A percentile compares a stretch with the other conserved stretches of the same genome.
phyloP scores from a whole-genome alignment of 139 green algal species.

The Mesostigma viride region DNA sequence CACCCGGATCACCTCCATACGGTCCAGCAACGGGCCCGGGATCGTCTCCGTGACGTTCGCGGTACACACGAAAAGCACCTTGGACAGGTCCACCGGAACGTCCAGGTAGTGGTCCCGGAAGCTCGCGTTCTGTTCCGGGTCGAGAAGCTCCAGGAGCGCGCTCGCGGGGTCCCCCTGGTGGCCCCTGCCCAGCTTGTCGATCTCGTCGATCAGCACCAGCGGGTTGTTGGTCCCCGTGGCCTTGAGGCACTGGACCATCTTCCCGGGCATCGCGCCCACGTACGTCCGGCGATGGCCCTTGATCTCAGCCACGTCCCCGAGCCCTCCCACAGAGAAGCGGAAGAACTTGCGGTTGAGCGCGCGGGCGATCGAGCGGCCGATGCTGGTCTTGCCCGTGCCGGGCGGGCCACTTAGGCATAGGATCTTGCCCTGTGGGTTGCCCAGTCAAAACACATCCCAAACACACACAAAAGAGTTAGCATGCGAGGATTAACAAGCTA shows the following conservation, averaged over 20 bases:
- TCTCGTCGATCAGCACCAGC: conserved; percentile 94
- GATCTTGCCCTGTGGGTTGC: conserved; percentile 92
- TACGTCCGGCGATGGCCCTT: conserved; percentile 90
- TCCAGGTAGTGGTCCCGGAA: conserved; percentile 97
- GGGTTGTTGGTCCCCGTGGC: conserved; percentile 67
- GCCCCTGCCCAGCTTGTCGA: conserved; percentile 76
- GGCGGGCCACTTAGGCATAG: conserved; percentile 84
- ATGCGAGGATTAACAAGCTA: neutral
- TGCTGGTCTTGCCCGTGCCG: conserved; percentile 87
- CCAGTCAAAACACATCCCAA: no score
- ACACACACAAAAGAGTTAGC: neutral
- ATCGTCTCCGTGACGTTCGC: conserved; percentile 95
- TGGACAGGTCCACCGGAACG: conserved; percentile 86
- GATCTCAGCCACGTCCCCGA: conserved; percentile 92
- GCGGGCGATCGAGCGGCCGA: conserved; percentile 73
- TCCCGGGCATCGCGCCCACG: conserved; percentile 95
- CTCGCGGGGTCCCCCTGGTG: conserved; percentile 77
- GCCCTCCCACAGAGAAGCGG: conserved; percentile 81
- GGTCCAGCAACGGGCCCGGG: conserved; percentile 80
- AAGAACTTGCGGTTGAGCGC: conserved; percentile 74
- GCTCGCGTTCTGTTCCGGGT: conserved; percentile 89
- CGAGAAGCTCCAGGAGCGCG: conserved; percentile 90
- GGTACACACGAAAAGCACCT: conserved; percentile 92
- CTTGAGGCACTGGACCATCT: conserved; percentile 96
- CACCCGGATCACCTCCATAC: conserved; percentile 87